A percentile compares a stretch with the other conserved stretches of the same genome.
Evolutionary conservation across 345 rosid species (phyloP).

Genomic region (Fremontodendron californicum): DNA sequence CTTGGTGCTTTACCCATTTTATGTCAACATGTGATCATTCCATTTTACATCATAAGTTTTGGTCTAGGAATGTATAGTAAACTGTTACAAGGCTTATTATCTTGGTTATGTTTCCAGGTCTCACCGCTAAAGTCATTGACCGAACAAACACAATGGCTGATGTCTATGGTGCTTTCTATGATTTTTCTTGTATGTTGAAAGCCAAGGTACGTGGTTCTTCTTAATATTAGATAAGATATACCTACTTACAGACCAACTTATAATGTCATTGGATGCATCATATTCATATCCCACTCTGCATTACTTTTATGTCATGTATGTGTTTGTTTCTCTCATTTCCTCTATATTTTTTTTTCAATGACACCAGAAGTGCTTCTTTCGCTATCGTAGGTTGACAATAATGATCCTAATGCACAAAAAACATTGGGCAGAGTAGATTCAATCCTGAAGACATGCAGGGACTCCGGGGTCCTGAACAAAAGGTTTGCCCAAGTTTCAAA

Average conservation of each 20-base stretch:
- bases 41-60: background rate
- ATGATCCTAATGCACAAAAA: constrained; percentile 65
- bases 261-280: background rate
- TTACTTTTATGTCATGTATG: background rate
- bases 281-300: background rate
- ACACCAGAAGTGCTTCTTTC: background rate
- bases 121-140: constrained; percentile 81
- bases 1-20: background rate
- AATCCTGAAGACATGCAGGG: constrained; percentile 54
- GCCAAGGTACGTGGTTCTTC: constrained; percentile 47
- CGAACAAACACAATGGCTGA: constrained; percentile 79
- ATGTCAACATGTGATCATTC: background rate
- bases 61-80: background rate
- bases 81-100: background rate
- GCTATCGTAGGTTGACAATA: constrained; percentile 50
- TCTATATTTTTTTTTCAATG: background rate
- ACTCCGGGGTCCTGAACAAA: constrained; percentile 48
- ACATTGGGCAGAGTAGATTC: constrained; percentile 60
- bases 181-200: constrained; percentile 67
- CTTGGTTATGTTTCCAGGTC: constrained; percentile 47
- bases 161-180: constrained; percentile 82
- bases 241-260: background rate
- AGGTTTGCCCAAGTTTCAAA: constrained; percentile 34
- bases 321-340: too few species aligned
- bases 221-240: background rate